Percentiles rank a stretch among this genome's conserved stretches.
Conservation (phyloP, 306 rosid genomes). For the Crotalaria pallida region DNA sequence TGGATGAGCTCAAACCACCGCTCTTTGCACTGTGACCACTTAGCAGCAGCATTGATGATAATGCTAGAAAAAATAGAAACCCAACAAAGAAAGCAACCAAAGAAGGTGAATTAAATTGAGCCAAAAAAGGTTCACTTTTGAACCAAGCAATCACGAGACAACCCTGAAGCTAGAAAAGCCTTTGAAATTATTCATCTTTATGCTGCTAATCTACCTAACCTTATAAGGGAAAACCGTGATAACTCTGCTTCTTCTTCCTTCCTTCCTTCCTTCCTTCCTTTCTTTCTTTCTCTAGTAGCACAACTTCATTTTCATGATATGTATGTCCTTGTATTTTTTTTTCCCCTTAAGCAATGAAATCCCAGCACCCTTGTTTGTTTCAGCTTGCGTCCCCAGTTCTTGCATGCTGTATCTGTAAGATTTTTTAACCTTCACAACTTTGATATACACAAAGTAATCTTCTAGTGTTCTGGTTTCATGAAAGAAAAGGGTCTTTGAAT, state of each 20-base stretch:
- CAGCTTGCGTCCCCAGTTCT: not conserved
- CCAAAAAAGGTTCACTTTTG: conserved; percentile 33
- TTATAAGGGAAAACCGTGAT: conserved; percentile 40
- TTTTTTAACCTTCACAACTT: conserved; percentile 12
- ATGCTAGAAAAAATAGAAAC: conserved; percentile 32
- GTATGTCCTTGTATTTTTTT: conserved; percentile 14
- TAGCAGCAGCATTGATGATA: conserved; percentile 33
- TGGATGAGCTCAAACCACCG: conserved; percentile 22
- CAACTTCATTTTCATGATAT: conserved; percentile 14
- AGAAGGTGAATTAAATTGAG: not conserved
- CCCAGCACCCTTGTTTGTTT: not conserved
- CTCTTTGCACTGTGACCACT: conserved; percentile 38
- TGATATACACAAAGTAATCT: conserved; percentile 2
- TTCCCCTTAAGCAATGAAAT: conserved; percentile 36
- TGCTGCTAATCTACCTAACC: conserved; percentile 51
- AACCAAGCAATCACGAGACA: conserved; percentile 67
- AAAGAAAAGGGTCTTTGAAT: conserved; percentile 5
- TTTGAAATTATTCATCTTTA: conserved; percentile 47
- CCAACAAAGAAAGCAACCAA: conserved; percentile 20
- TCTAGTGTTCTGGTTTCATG: conserved; percentile 7
- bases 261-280: conserved; percentile 16
- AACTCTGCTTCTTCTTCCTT: conserved; percentile 23
- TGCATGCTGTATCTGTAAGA: not conserved
- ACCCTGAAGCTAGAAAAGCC: conserved; percentile 49
- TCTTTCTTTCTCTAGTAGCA: conserved; percentile 16